Base-by-base conservation (phyloP, 768 basidiomycete species). In the Hirschioporus abietinus region DNA sequence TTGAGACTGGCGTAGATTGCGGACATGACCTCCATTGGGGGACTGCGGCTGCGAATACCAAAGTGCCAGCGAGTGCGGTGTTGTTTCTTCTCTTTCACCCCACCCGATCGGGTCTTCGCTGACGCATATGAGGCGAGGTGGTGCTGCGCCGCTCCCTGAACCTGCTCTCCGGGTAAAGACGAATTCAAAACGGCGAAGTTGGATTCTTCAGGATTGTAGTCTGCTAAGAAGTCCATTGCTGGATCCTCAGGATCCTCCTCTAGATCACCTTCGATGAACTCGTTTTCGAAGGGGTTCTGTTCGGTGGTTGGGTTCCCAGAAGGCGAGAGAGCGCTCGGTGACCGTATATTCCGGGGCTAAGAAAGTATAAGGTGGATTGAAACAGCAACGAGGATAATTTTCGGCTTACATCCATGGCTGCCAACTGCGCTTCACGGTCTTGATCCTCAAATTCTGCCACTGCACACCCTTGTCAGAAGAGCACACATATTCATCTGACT, bases 21-120 rank as follows among this genome's bases (percentile, higher is more conserved):
- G 26, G 97, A 79, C 96, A 99, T 98, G 25, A 99, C 96, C 76
- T 99, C 97, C 93, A 99, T 96, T 24, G 96, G 97, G 35, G 95
- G 93, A 66, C 89, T 91, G 67, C 96, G 84, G 71, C 93, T 95
- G 35, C 97, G 85, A 57, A 99, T 99, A 8, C 97, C 97, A 73
- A 98, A 99, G 75, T 99, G 97, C 97, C 97, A 99, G 69, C 94
- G 90, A 18, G 91, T 91, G 68, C 90, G 87, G 68, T 90, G 87
- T 65, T 87, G 85, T 74, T 89, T 91, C 80, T 88, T 87, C 71
- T 83, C 82, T 73, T 87, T 87, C 24, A 72, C 70, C 63, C 77
- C 77, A 70, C 75, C 75, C 52, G 82, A 81, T 58, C 84, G 73
- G 74, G 73, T 73, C 34, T 84, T 76, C 35, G 81, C 87, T 52